Base-by-base conservation (phyloP, 2,329 filamentous ascomycete species). In the Gaeumannomyces sp. region DNA sequence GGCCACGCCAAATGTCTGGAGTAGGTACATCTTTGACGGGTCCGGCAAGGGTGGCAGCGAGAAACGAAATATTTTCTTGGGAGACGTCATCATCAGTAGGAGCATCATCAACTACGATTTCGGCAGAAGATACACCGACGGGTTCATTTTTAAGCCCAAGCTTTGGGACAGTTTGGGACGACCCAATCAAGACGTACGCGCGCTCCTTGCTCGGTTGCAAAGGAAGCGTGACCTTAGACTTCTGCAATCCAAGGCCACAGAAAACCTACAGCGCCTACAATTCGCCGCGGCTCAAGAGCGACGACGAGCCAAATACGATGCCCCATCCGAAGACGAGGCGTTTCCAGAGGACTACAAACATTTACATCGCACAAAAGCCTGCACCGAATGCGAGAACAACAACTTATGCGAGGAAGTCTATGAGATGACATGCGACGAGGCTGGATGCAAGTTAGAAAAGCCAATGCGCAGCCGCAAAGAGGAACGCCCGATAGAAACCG, bases 31-130 rank as follows among this genome's bases (percentile, higher is more conserved):
- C 56, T 6, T 29, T 3, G 3, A 3, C 29, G 3, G 29, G 29
- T 6, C 7, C 8, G n/a, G n/a, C 6, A 70, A 33, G n/a, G n/a
- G n/a, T 0, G 4, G 29, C 0, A 38, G 13, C 13, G 1, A 59
- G 45, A 2, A n/a, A n/a, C n/a, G 57, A 0, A 68, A 72, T 45
- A 63, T 71, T 0, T 31, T 75, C 0, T 66, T 78, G 0, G 75
- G 77, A 1, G 74, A 78, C 58, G 74, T 78, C 0, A 66, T 77
- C 14, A 67, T 76, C 53, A 74, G 73, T 62, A 70, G 69, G 2
- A 67, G 59, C 3, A 58, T 76, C 33, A 38, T 76, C 19, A 69
- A 74, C 65, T 73, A 75, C 29, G 72, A 75, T 27, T 68, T 70
- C 7, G 71, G 73, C 2, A 63, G 69, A 2, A 70, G 68, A 22